phyloP scores from a whole-genome alignment of 805 yeast species.

The Candida wancherniae region DNA sequence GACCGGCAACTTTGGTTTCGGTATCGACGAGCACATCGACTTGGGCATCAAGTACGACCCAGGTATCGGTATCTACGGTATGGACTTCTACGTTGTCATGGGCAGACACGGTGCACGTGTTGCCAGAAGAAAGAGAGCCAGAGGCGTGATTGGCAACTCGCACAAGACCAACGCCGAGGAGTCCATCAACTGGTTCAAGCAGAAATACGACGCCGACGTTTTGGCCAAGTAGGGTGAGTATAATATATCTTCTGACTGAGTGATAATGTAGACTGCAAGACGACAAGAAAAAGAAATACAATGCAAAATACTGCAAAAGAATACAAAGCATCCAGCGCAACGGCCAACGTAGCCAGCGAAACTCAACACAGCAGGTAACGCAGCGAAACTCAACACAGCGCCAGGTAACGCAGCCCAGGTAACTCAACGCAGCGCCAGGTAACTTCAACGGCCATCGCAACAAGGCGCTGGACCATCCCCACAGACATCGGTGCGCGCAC shows the following conservation, averaged over 20 bases:
- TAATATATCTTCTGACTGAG: neutral
- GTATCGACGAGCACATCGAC: constrained; percentile 99
- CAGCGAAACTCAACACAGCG: too few relatives aligned
- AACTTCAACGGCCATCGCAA: too few relatives aligned
- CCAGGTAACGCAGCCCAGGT: too few relatives aligned
- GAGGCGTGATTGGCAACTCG: constrained; percentile 81
- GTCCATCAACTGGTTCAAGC: constrained; percentile 98
- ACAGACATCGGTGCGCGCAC: too few relatives aligned
- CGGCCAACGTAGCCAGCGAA: too few relatives aligned
- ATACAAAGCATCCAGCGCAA: too few relatives aligned
- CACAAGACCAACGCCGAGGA: constrained; percentile 93
- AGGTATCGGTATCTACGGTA: constrained; percentile 99
- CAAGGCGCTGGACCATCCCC: too few relatives aligned
- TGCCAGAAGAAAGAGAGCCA: constrained; percentile 96
- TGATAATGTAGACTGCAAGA: too few relatives aligned
- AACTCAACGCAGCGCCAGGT: too few relatives aligned
- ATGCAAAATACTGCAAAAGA: too few relatives aligned
- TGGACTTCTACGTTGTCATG: constrained; percentile 99
- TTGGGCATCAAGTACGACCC: constrained; percentile 99
- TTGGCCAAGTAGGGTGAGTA: constrained; percentile 56
- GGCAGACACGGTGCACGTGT: constrained; percentile 99
- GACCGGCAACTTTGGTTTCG: constrained; percentile 99
- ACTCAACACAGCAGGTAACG: too few relatives aligned
- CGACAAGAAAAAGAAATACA: too few relatives aligned
- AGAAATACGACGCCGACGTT: constrained; percentile 99